Evolutionary conservation across 2,329 filamentous ascomycete genomes (phyloP).

Genomic region (Penicillium expansum): DNA sequence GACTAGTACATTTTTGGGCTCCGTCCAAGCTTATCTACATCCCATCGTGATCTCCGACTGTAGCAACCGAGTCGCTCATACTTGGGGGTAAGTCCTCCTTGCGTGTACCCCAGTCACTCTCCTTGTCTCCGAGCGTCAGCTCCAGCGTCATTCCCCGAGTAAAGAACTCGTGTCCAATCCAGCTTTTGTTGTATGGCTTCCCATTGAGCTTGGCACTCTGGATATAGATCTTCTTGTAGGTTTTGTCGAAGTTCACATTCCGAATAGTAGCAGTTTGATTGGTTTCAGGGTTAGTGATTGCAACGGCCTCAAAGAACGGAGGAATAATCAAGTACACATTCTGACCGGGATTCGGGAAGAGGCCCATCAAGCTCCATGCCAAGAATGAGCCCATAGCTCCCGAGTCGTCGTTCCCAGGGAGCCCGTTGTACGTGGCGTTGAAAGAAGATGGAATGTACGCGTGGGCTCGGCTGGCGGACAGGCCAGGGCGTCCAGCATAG

Average conservation of each 20-base stretch:
- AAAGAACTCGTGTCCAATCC: conserved; percentile 67
- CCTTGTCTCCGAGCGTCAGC: conserved; percentile 57
- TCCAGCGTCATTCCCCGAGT: conserved; percentile 62
- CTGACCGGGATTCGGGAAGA: conserved; percentile 66
- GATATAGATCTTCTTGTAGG: conserved; percentile 59
- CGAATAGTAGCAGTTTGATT: conserved; percentile 58
- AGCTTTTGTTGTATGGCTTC: conserved; percentile 59
- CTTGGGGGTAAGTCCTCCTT: conserved; percentile 59
- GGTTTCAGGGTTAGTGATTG: conserved; percentile 56
- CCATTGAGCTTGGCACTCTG: conserved; percentile 65
- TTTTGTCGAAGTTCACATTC: conserved; percentile 59
- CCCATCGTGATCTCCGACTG: conserved; percentile 1
- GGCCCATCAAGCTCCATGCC: conserved; percentile 64
- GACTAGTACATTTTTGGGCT: background rate
- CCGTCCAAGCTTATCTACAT: background rate
- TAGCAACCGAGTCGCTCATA: conserved; percentile 17
- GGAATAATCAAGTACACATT: conserved; percentile 66
- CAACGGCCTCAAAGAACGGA: conserved; percentile 61
- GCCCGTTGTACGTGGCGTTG: conserved; percentile 53
- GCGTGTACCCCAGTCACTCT: conserved; percentile 63
- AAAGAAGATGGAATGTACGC: conserved; percentile 64
- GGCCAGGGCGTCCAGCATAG: conserved; percentile 61
- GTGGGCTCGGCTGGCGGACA: conserved; percentile 52
- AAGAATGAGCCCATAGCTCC: conserved; percentile 67
- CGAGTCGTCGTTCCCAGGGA: conserved; percentile 67